Evolutionary conservation across 306 rosid genomes (phyloP), one percentile per base, ranked within the genome.

Genomic region (Cucurbita ficifolia): DNA sequence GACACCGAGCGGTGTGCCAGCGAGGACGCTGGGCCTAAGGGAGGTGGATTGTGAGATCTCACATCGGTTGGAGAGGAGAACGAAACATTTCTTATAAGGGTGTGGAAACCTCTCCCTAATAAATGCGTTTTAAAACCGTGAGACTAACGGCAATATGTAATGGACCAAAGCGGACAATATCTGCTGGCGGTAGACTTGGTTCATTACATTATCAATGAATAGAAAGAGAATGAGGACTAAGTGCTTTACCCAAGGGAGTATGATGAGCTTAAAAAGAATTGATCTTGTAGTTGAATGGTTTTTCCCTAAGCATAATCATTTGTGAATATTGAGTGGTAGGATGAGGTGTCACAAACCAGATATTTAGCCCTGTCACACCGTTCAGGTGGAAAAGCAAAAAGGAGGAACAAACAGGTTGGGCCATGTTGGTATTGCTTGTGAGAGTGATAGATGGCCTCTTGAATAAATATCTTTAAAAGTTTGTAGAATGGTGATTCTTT

Each of bases 381-480:
- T 21, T 65, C 53, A 43, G 72, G 53, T 43, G 72, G 72, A 65
- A 43, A 65, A 65, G 54, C 38, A 65, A 45, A 65, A 65, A 65
- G 54, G 38, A 42, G 14, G 48, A 65, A 43, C 8, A 5, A 65
- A 67, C 12, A 4, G 55, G 45, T 68, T 64, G 51, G 71, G 51
- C 72, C 54, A 67, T 67, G 54, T 43, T 60, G 12, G 53, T 22
- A 36, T 48, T 68, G 39, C 38, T 46, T 22, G 39, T 22, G 5
- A 19, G 40, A 43, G 52, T 67, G 73, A 68, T 5, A 46, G 55
- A 13, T 68, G 56, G 19, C 21, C 55, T 68, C 42, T 68, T 45
- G 39, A 45, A 46, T 29, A 45, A 67, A 67, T 67, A 67, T 67
- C 55, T 67, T 9, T 10, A 42, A 43, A 45, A 24, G 43, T 69